These are phyloP conservation scores for Skeletonema grethae DNA, from an alignment of 108 stramenopile species.

Conservation along the genomic window DNA sequence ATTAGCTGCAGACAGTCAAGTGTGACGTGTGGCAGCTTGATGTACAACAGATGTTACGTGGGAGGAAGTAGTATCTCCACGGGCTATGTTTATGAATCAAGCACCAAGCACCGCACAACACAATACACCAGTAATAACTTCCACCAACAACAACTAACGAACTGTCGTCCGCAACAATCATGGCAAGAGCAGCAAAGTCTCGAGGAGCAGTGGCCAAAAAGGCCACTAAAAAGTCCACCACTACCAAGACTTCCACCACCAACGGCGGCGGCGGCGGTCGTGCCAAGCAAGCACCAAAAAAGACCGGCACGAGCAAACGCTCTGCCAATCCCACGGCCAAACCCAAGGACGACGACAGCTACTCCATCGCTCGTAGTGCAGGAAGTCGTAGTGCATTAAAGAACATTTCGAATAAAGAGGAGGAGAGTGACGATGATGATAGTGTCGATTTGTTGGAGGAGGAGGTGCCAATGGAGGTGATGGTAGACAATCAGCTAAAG, in stretches of 20 bases:
- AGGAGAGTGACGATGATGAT: not conserved
- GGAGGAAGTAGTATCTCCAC: too few relatives aligned
- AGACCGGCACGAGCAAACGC: not conserved
- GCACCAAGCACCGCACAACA: too few relatives aligned
- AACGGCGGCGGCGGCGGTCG: not conserved
- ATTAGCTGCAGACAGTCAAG: too few relatives aligned
- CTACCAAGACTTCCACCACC: not conserved
- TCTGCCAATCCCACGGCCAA: not conserved
- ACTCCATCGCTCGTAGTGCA: not conserved
- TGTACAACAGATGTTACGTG: too few relatives aligned
- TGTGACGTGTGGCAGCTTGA: too few relatives aligned
- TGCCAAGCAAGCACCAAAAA: not conserved
- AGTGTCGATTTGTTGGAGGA: conserved; percentile 2
- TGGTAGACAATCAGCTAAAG: too few relatives aligned
- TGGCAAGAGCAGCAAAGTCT: not conserved
- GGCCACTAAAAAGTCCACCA: too few relatives aligned
- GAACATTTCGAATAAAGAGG: not conserved
- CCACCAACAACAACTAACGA: not conserved
- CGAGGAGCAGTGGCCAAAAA: not conserved
- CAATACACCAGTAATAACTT: too few relatives aligned
- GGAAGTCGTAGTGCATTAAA: not conserved
- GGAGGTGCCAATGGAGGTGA: not conserved
- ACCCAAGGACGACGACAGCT: not conserved
- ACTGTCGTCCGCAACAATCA: too few relatives aligned
- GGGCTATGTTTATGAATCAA: too few relatives aligned